Percentiles rank a stretch among this genome's conserved stretches.
These are phyloP conservation scores for Tricholoma saponaceum DNA, from an alignment of 768 basidiomycete genomes.

Conservation along the genomic window DNA sequence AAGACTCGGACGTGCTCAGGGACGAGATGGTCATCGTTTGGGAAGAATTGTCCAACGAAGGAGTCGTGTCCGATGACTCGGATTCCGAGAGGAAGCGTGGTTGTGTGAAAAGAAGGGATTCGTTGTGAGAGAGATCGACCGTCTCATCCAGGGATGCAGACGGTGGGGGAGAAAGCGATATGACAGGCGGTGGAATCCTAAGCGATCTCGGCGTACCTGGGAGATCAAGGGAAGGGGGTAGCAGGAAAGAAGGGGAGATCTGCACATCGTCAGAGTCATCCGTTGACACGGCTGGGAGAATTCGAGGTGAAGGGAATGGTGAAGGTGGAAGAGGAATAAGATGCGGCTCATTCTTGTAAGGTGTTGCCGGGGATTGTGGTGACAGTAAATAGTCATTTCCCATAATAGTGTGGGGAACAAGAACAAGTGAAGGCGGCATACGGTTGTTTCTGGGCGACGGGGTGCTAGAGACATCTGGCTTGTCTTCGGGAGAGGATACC, in stretches of 20 bases:
- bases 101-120: constrained; percentile 4
- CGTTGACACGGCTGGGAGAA: neutral
- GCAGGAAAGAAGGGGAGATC: constrained; percentile 10
- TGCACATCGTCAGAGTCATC: neutral
- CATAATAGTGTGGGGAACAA: neutral
- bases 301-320: constrained; percentile 2
- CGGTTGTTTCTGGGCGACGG: neutral
- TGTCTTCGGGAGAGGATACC: neutral
- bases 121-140: neutral
- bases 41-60: constrained; percentile 26
- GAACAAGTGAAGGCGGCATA: neutral
- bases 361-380: constrained; percentile 3
- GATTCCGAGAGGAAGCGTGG: constrained; percentile 13
- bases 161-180: constrained; percentile 10
- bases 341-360: constrained; percentile 10
- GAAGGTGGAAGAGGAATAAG: constrained; percentile 14
- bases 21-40: constrained; percentile 21
- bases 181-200: neutral
- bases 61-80: constrained; percentile 21
- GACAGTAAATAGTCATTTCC: neutral
- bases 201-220: neutral
- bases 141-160: neutral
- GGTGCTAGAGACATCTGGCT: too few species aligned
- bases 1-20: constrained; percentile 15
- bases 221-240: constrained; percentile 12